Conservation (phyloP, 331 rosid species). For the Quercus phellos region DNA sequence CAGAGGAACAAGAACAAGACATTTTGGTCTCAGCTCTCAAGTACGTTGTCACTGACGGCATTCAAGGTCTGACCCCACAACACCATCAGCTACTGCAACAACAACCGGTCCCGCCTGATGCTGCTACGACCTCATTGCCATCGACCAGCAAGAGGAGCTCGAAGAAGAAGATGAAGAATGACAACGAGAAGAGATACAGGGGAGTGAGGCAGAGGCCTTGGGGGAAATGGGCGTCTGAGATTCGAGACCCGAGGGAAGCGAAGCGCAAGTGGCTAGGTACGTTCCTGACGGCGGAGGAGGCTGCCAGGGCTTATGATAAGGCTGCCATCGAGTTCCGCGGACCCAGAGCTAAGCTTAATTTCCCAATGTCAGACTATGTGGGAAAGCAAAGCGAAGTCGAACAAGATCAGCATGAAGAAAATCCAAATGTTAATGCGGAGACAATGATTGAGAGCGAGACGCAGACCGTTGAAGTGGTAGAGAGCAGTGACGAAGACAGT, state of each 20-base stretch:
- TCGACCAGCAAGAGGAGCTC: no score
- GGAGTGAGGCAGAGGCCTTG: conserved; percentile 73
- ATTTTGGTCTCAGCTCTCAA: conserved; percentile 54
- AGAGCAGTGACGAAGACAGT: not conserved
- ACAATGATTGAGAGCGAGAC: not conserved
- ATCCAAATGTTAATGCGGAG: not conserved
- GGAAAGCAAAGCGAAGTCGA: not conserved
- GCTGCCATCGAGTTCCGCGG: conserved; percentile 58
- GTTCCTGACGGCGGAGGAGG: conserved; percentile 51
- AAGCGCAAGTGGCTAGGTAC: conserved; percentile 59
- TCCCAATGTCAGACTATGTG: conserved; percentile 23
- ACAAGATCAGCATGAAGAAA: not conserved
- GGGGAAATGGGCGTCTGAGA: conserved; percentile 80
- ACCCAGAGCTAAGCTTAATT: conserved; percentile 45
- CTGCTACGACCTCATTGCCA: no score
- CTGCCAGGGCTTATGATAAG: conserved; percentile 50
- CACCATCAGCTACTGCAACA: not conserved
- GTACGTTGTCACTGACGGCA: conserved; percentile 22
- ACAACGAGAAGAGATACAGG: conserved; percentile 17
- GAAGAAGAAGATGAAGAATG: not conserved
- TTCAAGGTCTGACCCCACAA: not conserved
- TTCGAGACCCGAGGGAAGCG: conserved; percentile 41
- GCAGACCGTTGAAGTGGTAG: not conserved
- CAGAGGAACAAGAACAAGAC: conserved; percentile 37
- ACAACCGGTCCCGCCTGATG: not conserved